Conservation (phyloP, 176 grass and related monocot species). For the Eragrostis nindensis region DNA sequence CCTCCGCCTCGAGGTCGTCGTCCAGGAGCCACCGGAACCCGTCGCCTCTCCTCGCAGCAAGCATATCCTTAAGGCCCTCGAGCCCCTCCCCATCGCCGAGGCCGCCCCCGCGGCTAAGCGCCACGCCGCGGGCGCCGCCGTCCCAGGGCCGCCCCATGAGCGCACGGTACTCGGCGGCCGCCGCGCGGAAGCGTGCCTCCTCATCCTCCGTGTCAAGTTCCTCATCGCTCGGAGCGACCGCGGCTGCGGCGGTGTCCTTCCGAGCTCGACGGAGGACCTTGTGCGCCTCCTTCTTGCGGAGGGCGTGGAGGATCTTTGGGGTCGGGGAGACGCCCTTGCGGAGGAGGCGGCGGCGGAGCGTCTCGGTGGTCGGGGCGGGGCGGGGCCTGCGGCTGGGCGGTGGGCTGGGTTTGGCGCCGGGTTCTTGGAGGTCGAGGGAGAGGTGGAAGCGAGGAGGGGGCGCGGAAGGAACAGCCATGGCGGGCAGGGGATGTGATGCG, state of each 20-base stretch:
- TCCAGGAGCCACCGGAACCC: conserved; percentile 70
- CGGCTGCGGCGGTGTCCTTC: conserved; percentile 52
- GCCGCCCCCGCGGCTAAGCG: conserved; percentile 23
- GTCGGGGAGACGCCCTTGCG: conserved; percentile 70
- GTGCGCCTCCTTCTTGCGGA: conserved; percentile 86
- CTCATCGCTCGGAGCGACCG: conserved; percentile 2
- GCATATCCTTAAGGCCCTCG: conserved; percentile 70
- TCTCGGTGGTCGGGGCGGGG: conserved; percentile 47
- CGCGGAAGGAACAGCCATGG: conserved; percentile 44
- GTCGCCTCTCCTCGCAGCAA: conserved; percentile 62
- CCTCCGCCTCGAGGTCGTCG: conserved; percentile 65
- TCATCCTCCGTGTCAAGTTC: conserved; percentile 45
- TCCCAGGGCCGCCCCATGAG: conserved; percentile 75
- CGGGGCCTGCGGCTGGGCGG: conserved; percentile 22
- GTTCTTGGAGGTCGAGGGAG: conserved; percentile 29
- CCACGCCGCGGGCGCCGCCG: conserved; percentile 14
- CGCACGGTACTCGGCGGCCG: conserved; percentile 64
- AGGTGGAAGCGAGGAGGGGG: conserved; percentile 35
- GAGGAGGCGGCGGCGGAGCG: conserved; percentile 66
- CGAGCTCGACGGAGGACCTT: conserved; percentile 73
- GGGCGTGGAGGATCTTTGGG: conserved; percentile 83
- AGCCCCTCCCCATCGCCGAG: conserved; percentile 46
- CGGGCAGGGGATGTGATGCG: background rate
- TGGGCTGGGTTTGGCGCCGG: background rate
- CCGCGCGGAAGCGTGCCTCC: conserved; percentile 60